A percentile compares a stretch with the other conserved stretches of the same genome.
These are phyloP conservation scores for Exserohilum turcica DNA, from an alignment of 2,329 filamentous ascomycete species.

Conservation along the genomic window DNA sequence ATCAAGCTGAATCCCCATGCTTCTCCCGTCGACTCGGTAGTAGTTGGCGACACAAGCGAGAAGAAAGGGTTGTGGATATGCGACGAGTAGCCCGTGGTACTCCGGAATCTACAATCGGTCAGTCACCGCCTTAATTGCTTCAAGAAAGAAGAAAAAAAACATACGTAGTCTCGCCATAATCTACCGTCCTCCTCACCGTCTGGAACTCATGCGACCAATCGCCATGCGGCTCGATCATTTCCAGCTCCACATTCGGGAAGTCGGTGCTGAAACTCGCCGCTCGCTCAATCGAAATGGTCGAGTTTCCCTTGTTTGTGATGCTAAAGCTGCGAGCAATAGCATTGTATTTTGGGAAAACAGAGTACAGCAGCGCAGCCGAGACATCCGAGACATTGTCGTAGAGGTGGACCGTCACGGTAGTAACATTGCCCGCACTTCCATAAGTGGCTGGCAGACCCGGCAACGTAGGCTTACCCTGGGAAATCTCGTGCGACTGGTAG, in stretches of 20 bases:
- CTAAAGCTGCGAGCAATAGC: constrained; percentile 66
- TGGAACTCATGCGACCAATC: constrained; percentile 67
- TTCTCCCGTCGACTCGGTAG: constrained; percentile 65
- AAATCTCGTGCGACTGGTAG: constrained; percentile 63
- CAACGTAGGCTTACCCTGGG: constrained; percentile 62
- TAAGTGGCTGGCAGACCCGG: constrained; percentile 65
- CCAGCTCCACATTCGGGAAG: constrained; percentile 63
- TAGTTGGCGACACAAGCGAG: constrained; percentile 59
- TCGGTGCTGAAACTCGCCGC: constrained; percentile 67
- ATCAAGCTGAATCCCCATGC: constrained; percentile 69
- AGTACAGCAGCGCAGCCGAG: constrained; percentile 65
- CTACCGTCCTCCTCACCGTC: constrained; percentile 60
- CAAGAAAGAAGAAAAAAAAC: background rate
- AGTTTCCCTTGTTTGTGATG: constrained; percentile 63
- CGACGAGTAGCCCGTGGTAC: constrained; percentile 65
- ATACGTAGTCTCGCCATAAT: constrained; percentile 56
- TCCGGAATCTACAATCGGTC: constrained; percentile 59
- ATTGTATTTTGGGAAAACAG: constrained; percentile 66
- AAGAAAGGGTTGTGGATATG: constrained; percentile 70
- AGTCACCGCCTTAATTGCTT: constrained; percentile 5
- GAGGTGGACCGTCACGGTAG: constrained; percentile 63
- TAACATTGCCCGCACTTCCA: constrained; percentile 60
- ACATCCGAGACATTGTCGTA: constrained; percentile 65
- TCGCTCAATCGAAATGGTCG: constrained; percentile 60
- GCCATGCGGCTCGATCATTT: constrained; percentile 66